Evolutionary conservation across 1,284 basidiomycete species (phyloP), one percentile per base, ranked within the genome.

Genomic region (Somion occarium): DNA sequence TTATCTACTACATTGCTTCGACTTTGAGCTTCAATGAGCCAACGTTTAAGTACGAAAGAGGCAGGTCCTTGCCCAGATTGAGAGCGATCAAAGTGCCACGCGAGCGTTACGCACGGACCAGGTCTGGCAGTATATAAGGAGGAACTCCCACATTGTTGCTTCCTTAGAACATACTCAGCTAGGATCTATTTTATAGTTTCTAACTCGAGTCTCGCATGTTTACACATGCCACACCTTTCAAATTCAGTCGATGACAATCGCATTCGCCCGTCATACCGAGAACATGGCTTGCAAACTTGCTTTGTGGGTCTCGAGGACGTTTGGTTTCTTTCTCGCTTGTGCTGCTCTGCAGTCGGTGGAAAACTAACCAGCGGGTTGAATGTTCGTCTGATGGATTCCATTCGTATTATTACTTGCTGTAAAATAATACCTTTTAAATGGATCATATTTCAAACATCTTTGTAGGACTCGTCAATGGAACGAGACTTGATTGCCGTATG

Each of bases 121-220:
- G 7, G 30, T 15, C 15, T 15, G 30, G 15, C 7, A 15, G 30
- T 34, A 34, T 34, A 34, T 34, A 34, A 34, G 30, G 30, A 15
- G 30, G 7, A 7, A 7, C 30, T 34, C 30, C 30, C 30, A 34
- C 30, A 15, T 7, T 34, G 7, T 7, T 34, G 30, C 15, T 34
- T 34, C 30, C 30, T 15, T 34, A 34, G 30, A 34, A 34, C 30
- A 34, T 34, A 88, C 85, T 88, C 85, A 85, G 76, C 77, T 79
- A 87, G 85, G 85, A 88, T 88, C 85, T 88, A 78, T 88, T 88
- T 78, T 83, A 87, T 84, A 88, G 85, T 82, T 83, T 84, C 85
- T 87, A 83, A 87, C 85, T 85, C 83, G 76, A 85, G 83, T 88
- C 83, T 85, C 81, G 85, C 85, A 86, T 85, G 83, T 87, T 85